These are phyloP conservation scores for Ceratocystis smalleyi DNA, from an alignment of 2,329 filamentous ascomycete species.

Conservation along the genomic window DNA sequence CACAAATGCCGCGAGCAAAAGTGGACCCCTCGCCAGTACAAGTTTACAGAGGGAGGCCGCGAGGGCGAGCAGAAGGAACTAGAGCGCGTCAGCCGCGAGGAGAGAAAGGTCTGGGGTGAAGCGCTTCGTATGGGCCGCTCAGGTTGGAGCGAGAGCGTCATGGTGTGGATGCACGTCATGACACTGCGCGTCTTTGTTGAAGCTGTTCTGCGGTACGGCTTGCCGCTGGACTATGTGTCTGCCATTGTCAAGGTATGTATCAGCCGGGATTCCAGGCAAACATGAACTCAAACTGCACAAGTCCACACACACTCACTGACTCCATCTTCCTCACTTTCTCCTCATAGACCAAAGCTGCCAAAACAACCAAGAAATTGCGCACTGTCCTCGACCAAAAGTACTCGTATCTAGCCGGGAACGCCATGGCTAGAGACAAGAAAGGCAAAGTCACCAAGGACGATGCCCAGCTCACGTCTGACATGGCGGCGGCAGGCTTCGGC, in stretches of 20 bases:
- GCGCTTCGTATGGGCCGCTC: slow-evolving; percentile 72
- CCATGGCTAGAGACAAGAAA: slow-evolving; percentile 85
- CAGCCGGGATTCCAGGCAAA: too few species aligned
- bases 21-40: slow-evolving; percentile 90
- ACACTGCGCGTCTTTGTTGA: slow-evolving; percentile 90
- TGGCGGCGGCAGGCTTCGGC: slow-evolving; percentile 57
- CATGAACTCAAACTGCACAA: too few species aligned
- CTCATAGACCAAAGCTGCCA: slow-evolving; percentile 37
- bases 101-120: slow-evolving; percentile 85
- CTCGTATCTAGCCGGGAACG: slow-evolving; percentile 87
- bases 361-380: slow-evolving; percentile 65
- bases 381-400: slow-evolving; percentile 67
- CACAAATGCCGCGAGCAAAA: slow-evolving; percentile 85
- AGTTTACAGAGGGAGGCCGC: slow-evolving; percentile 74
- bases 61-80: slow-evolving; percentile 83
- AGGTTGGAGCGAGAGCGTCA: slow-evolving; percentile 90
- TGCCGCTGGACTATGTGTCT: slow-evolving; percentile 79
- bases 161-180: slow-evolving; percentile 89
- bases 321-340: too few species aligned
- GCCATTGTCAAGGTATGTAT: slow-evolving; percentile 66
- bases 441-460: slow-evolving; percentile 86
- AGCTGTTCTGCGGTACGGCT: slow-evolving; percentile 87
- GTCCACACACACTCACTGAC: too few species aligned
- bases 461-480: slow-evolving; percentile 58
- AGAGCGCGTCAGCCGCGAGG: slow-evolving; percentile 65